Evolutionary conservation across 257 asterid genomes (phyloP).

Genomic region (Primulina huaijiensis): DNA sequence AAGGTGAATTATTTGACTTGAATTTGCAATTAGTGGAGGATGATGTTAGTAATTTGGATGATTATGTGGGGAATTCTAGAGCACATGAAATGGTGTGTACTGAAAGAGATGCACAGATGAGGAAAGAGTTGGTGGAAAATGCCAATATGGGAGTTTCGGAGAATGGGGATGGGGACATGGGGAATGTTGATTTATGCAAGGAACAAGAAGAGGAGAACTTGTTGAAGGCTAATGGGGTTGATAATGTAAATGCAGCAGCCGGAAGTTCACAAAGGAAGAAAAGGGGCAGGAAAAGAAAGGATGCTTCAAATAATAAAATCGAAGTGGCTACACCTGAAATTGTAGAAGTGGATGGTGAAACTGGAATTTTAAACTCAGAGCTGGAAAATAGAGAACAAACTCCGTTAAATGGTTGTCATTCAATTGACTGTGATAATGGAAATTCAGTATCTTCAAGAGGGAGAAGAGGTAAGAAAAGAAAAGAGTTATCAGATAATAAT

Average conservation of each 20-base stretch:
- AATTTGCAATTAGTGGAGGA: conserved; percentile 64
- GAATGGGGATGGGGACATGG: conserved; percentile 20
- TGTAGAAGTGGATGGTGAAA: conserved; percentile 23
- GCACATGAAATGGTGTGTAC: conserved; percentile 24
- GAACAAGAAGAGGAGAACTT: conserved; percentile 32
- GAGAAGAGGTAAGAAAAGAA: conserved; percentile 63
- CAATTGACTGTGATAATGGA: conserved; percentile 31
- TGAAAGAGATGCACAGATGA: conserved; percentile 27
- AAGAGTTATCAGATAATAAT: conserved; percentile 30
- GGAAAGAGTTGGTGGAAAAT: conserved; percentile 30
- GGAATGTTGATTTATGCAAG: conserved; percentile 17
- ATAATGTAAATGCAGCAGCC: conserved; percentile 34
- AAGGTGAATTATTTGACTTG: conserved; percentile 60
- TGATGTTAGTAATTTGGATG: conserved; percentile 41
- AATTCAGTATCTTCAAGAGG: conserved; percentile 34
- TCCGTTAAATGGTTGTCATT: conserved; percentile 24
- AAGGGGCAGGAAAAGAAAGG: conserved; percentile 70
- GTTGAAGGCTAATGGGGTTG: conserved; percentile 29
- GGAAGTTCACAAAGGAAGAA: conserved; percentile 36
- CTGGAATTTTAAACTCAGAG: conserved; percentile 26
- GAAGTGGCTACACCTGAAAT: conserved; percentile 34
- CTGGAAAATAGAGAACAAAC: conserved; percentile 31
- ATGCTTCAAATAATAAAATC: conserved; percentile 22
- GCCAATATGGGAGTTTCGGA: conserved; percentile 24
- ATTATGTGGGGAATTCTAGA: conserved; percentile 25